phyloP scores from a whole-genome alignment of 2,329 filamentous ascomycete species.

The Exophiala mesophila region DNA sequence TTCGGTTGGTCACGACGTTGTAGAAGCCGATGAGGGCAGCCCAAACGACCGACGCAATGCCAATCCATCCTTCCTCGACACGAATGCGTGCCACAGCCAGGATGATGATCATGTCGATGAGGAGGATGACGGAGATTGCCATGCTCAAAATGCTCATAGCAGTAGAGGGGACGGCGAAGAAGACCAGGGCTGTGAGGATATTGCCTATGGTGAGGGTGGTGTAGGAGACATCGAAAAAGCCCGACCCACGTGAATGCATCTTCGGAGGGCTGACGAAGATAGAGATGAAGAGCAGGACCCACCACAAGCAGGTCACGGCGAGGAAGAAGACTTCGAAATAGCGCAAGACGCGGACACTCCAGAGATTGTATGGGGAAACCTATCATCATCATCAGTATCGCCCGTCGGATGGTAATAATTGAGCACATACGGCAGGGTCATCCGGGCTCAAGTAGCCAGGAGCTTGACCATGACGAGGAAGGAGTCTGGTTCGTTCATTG shows the following conservation, averaged over 20 bases:
- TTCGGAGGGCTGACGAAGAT: slow-evolving; percentile 86
- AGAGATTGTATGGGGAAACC: slow-evolving; percentile 89
- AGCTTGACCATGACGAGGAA: slow-evolving; percentile 54
- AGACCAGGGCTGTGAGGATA: slow-evolving; percentile 70
- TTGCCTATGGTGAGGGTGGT: slow-evolving; percentile 72
- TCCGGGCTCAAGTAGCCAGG: slow-evolving; percentile 69
- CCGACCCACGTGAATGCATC: slow-evolving; percentile 81
- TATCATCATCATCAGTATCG: slow-evolving; percentile 16
- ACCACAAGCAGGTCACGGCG: slow-evolving; percentile 78
- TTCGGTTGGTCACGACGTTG: slow-evolving; percentile 71
- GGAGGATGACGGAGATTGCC: slow-evolving; percentile 60
- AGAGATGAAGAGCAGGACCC: slow-evolving; percentile 81
- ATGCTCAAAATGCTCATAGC: slow-evolving; percentile 69
- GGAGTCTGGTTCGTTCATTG: slow-evolving; percentile 61
- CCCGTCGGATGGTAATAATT: not conserved
- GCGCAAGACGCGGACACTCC: slow-evolving; percentile 76
- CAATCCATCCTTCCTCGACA: slow-evolving; percentile 84
- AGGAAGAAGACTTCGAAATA: slow-evolving; percentile 74
- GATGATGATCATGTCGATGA: slow-evolving; percentile 74
- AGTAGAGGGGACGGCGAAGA: slow-evolving; percentile 80
- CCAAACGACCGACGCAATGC: slow-evolving; percentile 81
- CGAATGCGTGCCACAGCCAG: slow-evolving; percentile 68
- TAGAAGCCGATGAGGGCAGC: slow-evolving; percentile 73
- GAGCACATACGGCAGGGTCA: slow-evolving; percentile 65
- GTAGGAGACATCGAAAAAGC: slow-evolving; percentile 84